Evolutionary conservation across 345 rosid genomes (phyloP).

Genomic region (Gynandropsis gynandra): DNA sequence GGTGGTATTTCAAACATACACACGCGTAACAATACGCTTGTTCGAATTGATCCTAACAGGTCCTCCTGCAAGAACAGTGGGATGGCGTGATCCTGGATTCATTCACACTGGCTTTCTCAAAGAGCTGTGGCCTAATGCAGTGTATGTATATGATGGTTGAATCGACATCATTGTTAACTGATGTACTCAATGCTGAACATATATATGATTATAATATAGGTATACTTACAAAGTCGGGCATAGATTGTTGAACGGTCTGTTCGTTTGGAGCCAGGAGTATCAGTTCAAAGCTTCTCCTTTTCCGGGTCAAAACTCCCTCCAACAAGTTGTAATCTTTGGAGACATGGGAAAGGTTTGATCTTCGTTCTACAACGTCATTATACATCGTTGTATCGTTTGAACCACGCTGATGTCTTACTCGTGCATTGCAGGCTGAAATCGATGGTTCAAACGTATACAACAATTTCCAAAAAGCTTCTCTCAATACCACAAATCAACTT

Average conservation of each 20-base stretch:
- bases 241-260: constrained; percentile 35
- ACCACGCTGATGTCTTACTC: constrained; percentile 5
- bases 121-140: constrained; percentile 56
- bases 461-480: constrained; percentile 43
- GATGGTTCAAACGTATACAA: constrained; percentile 61
- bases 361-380: constrained; percentile 8
- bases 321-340: constrained; percentile 62
- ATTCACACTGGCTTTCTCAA: constrained; percentile 64
- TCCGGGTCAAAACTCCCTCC: constrained; percentile 62
- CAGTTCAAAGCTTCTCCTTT: constrained; percentile 61
- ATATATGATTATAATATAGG: constrained; percentile 27
- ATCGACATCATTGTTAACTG: not conserved
- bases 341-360: constrained; percentile 81
- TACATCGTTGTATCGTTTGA: constrained; percentile 13
- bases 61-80: constrained; percentile 63
- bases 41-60: constrained; percentile 23
- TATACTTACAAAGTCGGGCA: constrained; percentile 62
- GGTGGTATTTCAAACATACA: not conserved
- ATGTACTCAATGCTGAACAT: constrained; percentile 1
- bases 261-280: constrained; percentile 55
- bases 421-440: constrained; percentile 41
- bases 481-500: constrained; percentile 59
- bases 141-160: constrained; percentile 26
- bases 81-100: constrained; percentile 83
- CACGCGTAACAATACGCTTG: not conserved